A percentile compares a stretch with the other conserved stretches of the same genome.
phyloP scores from a whole-genome alignment of 768 basidiomycete species.

The Pulveroboletus frians region DNA sequence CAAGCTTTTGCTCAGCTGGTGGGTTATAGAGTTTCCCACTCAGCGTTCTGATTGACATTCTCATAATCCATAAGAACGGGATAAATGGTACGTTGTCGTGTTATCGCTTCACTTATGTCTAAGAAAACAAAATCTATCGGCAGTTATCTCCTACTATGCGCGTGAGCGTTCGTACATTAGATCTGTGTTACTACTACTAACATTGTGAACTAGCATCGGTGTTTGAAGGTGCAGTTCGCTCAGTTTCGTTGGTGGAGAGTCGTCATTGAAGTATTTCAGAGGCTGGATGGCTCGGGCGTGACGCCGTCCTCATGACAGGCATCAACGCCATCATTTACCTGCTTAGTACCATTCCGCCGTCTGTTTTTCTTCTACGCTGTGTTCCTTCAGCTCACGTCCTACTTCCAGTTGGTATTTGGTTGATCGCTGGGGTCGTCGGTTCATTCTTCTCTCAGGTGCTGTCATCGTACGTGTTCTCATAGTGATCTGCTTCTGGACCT shows the following conservation, averaged over 20 bases:
- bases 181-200: constrained; percentile 6
- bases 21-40: constrained; percentile 27
- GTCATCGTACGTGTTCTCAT: constrained; percentile 50
- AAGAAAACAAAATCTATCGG: not conserved
- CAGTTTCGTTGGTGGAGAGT: not conserved
- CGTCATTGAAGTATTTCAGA: constrained; percentile 39
- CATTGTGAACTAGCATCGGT: constrained; percentile 58
- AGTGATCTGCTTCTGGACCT: not conserved
- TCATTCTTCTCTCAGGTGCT: constrained; percentile 84
- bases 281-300: constrained; percentile 92
- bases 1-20: constrained; percentile 95
- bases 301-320: constrained; percentile 94
- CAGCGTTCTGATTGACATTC: not conserved
- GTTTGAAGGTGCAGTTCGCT: constrained; percentile 66
- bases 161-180: constrained; percentile 47
- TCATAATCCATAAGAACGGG: constrained; percentile 59
- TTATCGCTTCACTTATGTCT: constrained; percentile 5
- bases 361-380: constrained; percentile 24
- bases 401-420: constrained; percentile 82
- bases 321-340: constrained; percentile 84
- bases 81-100: constrained; percentile 68
- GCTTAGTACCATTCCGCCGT: constrained; percentile 80
- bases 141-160: constrained; percentile 92
- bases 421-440: constrained; percentile 83
- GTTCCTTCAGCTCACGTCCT: constrained; percentile 5